Conservation (phyloP, 805 yeast species). For the Hagleromyces aurorensis region DNA sequence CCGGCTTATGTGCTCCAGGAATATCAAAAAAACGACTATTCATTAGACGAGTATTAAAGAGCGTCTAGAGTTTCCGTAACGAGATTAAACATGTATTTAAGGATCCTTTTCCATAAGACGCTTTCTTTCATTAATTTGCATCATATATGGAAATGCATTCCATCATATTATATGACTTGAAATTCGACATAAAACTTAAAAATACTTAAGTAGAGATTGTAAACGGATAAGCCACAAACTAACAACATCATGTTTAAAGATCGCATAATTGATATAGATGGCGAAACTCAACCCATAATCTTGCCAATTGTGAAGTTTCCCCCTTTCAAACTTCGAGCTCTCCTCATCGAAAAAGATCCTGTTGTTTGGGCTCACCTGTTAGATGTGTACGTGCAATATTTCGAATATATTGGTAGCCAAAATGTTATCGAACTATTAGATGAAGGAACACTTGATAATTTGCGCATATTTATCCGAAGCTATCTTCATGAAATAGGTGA, state of each 20-base stretch:
- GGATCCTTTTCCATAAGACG: no score
- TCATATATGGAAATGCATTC: no score
- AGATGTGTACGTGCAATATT: slow-evolving; percentile 51
- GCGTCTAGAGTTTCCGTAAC: no score
- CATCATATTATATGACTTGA: no score
- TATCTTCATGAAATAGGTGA: slow-evolving; percentile 54
- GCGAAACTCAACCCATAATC: slow-evolving; percentile 13
- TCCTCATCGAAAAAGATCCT: slow-evolving; percentile 76
- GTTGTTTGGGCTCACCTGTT: slow-evolving; percentile 73
- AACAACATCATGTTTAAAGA: slow-evolving; percentile 5
- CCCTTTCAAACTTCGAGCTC: slow-evolving; percentile 64
- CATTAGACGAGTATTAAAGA: no score
- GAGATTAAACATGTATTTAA: no score
- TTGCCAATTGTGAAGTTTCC: slow-evolving; percentile 66
- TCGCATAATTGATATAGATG: slow-evolving; percentile 16
- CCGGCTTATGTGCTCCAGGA: slow-evolving; percentile 30
- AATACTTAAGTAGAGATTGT: no score
- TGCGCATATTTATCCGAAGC: slow-evolving; percentile 47
- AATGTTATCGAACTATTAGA: slow-evolving; percentile 36
- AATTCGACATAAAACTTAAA: no score
- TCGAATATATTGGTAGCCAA: slow-evolving; percentile 38
- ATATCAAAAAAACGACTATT: slow-evolving; percentile 28
- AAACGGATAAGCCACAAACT: no score
- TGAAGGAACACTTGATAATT: slow-evolving; percentile 50
- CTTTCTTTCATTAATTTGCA: no score